Conservation (phyloP, 2,329 filamentous ascomycete species). For the Epichloe gansuensis region DNA sequence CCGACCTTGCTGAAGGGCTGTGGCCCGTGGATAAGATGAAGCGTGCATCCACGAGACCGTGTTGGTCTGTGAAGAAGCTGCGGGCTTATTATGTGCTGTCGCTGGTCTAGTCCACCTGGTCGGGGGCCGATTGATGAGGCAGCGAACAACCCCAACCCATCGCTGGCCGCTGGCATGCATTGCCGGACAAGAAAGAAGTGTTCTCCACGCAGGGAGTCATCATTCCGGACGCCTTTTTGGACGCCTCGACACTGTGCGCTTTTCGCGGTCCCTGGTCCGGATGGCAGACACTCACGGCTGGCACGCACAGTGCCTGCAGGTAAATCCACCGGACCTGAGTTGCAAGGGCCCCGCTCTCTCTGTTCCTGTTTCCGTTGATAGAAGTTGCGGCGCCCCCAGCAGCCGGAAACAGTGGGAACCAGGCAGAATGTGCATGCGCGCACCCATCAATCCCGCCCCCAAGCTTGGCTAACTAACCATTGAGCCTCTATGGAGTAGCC, state of each 20-base stretch:
- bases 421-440: not conserved
- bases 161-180: not conserved
- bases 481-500: constrained; percentile 4
- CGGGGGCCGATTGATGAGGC: too few species aligned
- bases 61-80: too few species aligned
- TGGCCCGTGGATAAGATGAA: too few species aligned
- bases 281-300: too few species aligned
- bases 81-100: too few species aligned
- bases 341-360: not conserved
- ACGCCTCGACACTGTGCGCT: too few species aligned
- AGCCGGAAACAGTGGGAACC: constrained; percentile 3
- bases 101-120: too few species aligned
- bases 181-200: not conserved
- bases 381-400: not conserved
- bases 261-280: not conserved
- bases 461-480: constrained; percentile 1
- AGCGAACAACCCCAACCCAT: not conserved
- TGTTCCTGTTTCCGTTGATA: not conserved
- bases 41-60: too few species aligned
- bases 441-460: constrained; percentile 1
- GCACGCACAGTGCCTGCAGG: not conserved
- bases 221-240: not conserved
- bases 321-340: not conserved
- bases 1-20: too few species aligned
- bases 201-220: not conserved